These are phyloP conservation scores for Zalaria sp. DNA, from an alignment of 2,329 filamentous ascomycete species.

Conservation along the genomic window DNA sequence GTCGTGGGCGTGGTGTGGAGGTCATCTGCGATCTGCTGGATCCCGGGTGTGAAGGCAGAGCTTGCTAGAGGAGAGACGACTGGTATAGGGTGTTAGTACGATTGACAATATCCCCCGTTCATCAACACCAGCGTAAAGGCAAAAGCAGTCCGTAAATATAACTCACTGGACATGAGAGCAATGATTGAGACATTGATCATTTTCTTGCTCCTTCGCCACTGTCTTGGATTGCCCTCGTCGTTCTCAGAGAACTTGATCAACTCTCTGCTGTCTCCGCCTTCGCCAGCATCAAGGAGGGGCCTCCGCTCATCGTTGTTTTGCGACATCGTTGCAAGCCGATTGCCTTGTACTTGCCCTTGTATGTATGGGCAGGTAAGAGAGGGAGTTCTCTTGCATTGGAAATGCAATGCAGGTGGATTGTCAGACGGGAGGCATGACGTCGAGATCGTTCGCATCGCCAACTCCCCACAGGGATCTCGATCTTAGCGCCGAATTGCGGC, in stretches of 20 bases:
- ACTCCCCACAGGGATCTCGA: no score
- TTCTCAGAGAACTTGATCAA: conserved; percentile 19
- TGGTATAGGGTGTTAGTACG: conserved; percentile 9
- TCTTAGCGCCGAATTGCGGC: no score
- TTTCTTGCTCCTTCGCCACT: conserved; percentile 31
- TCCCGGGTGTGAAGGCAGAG: conserved; percentile 39
- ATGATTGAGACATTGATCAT: conserved; percentile 36
- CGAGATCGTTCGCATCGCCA: no score
- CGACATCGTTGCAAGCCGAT: not conserved
- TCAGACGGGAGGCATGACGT: no score
- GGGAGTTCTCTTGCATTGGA: no score
- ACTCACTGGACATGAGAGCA: conserved; percentile 32
- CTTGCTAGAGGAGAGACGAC: conserved; percentile 33
- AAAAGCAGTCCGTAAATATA: not conserved
- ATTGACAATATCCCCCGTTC: no score
- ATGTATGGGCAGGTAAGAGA: no score
- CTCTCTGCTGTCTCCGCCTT: conserved; percentile 18
- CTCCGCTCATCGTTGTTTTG: conserved; percentile 19
- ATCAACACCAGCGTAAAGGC: not conserved
- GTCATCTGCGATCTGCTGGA: conserved; percentile 33
- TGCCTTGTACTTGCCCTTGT: no score
- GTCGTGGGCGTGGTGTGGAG: conserved; percentile 25
- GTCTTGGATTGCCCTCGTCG: conserved; percentile 29
- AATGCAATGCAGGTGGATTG: no score
- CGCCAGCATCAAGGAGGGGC: conserved; percentile 24